Percentiles rank a stretch among this genome's conserved stretches.
Evolutionary conservation across 2,329 filamentous ascomycete species (phyloP).

Genomic region (Cylindrodendrum hubeiense): DNA sequence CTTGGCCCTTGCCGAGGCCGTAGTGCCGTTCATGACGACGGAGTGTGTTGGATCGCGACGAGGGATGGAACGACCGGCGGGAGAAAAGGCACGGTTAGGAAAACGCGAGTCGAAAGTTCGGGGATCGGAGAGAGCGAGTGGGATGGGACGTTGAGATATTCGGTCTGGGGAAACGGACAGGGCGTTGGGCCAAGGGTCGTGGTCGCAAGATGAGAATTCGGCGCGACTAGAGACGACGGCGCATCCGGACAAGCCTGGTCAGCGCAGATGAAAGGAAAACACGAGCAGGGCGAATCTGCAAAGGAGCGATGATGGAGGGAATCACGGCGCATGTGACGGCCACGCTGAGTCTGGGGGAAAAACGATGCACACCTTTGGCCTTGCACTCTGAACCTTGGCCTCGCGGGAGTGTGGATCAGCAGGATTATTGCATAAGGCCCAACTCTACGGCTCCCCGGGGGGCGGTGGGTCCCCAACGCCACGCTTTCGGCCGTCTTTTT

Average conservation of each 20-base stretch:
- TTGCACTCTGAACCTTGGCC: constrained; percentile 18
- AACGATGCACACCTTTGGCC: constrained; percentile 37
- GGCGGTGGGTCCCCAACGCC: constrained; percentile 14
- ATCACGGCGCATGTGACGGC: constrained; percentile 50
- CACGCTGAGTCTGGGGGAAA: constrained; percentile 43
- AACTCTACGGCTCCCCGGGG: constrained; percentile 18
- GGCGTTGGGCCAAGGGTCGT: constrained; percentile 39
- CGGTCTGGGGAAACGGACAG: constrained; percentile 22
- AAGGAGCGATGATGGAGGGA: constrained; percentile 39
- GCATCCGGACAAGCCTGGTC: constrained; percentile 39
- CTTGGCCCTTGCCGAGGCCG: constrained; percentile 59
- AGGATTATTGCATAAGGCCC: constrained; percentile 40
- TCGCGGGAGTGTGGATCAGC: constrained; percentile 45
- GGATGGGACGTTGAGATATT: constrained; percentile 21
- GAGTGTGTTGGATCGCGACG: constrained; percentile 15
- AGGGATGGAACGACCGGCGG: constrained; percentile 13
- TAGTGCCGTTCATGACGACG: constrained; percentile 58
- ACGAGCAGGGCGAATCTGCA: constrained; percentile 21
- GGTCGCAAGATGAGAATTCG: constrained; percentile 30
- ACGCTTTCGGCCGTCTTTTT: constrained; percentile 3
- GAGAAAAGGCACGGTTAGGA: constrained; percentile 24
- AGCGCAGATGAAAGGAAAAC: constrained; percentile 26
- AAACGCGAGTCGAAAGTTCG: constrained; percentile 20
- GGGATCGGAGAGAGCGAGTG: constrained; percentile 26
- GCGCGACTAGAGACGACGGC: constrained; percentile 40